Evolutionary conservation across 345 rosid genomes (phyloP), one percentile per base, ranked within the genome.

Genomic region (Aegle marmelos): DNA sequence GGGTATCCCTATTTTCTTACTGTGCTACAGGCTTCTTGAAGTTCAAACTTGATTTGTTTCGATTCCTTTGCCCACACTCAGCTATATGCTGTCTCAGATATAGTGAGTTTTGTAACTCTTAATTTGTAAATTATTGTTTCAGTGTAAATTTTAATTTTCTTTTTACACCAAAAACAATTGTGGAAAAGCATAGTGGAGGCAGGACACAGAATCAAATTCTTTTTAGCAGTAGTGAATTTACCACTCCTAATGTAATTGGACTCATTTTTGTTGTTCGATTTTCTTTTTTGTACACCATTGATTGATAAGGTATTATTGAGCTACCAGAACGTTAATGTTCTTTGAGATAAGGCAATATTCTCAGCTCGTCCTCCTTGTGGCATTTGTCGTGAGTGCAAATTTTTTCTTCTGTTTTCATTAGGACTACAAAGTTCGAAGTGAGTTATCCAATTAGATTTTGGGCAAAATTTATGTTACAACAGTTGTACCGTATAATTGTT

Each of bases 1-100:
- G 98, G 98, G 60, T 91, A 92, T 89, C 95, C 95, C 2, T 91
- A 84, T 78, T 79, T 81, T 78, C 82, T 96, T 56, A 90, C 92
- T 5, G 91, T 91, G 39, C 90, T 96, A 80, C 92, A 86, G 48
- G 87, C 94, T 70, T 60, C 81, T 54, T 87, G 71, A 88, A 75
- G 21, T 48, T 62, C 10, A 48, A 31, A 68, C 34, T 39, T 61
- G 56, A 33, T 64, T 19, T 65, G 53, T 14, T 57, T 5, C 31
- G 79, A 65, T 67, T 62, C 59, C 54, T 77, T 57, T 56, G 53
- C 57, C 39, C 27, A 5, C 31, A 57, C 54, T 39, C 54, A 61
- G 68, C 48, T 33, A 41, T 33, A 41, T 56, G 17, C 24, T 22
- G 19, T 48, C 48, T 62, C 7, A 17, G 37, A 36, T 77, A 54